phyloP scores from a whole-genome alignment of 1,284 basidiomycete species.

The Peniophora sp. region DNA sequence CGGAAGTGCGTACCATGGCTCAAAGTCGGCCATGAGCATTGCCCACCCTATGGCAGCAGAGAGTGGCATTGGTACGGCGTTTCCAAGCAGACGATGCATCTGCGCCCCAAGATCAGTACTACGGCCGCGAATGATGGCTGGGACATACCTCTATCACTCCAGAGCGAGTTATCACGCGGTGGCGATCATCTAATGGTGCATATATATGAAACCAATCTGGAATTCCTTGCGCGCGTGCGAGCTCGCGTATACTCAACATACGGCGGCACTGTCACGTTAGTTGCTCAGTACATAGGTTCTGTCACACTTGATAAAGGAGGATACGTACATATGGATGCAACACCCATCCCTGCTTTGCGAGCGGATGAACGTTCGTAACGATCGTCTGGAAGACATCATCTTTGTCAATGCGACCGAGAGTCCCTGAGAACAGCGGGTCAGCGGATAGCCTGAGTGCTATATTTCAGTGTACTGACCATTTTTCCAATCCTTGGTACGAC shows the following conservation, averaged over 20 bases:
- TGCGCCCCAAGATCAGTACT: slow-evolving; percentile 18
- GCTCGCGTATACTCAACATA: slow-evolving; percentile 61
- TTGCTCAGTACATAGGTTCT: slow-evolving; percentile 5
- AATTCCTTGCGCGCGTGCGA: slow-evolving; percentile 71
- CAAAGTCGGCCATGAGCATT: too few relatives aligned
- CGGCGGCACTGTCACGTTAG: slow-evolving; percentile 41
- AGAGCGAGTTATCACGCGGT: too few relatives aligned
- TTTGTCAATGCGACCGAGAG: slow-evolving; percentile 40
- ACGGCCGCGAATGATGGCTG: background rate
- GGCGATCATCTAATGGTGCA: background rate
- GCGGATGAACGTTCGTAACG: slow-evolving; percentile 67
- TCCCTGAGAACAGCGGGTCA: background rate
- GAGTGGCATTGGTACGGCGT: slow-evolving; percentile 63
- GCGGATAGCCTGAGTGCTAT: too few relatives aligned
- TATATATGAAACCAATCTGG: slow-evolving; percentile 43
- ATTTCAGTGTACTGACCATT: too few relatives aligned
- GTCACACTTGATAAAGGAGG: background rate
- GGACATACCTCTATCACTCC: too few relatives aligned
- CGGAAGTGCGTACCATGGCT: too few relatives aligned
- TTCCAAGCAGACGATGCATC: slow-evolving; percentile 75
- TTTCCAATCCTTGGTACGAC: too few relatives aligned
- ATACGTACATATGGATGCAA: slow-evolving; percentile 52
- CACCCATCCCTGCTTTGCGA: slow-evolving; percentile 62
- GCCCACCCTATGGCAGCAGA: slow-evolving; percentile 48
- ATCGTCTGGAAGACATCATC: slow-evolving; percentile 56